These are phyloP conservation scores for Saturnispora kantuleensis DNA, from an alignment of 805 yeast genomes.

Conservation along the genomic window DNA sequence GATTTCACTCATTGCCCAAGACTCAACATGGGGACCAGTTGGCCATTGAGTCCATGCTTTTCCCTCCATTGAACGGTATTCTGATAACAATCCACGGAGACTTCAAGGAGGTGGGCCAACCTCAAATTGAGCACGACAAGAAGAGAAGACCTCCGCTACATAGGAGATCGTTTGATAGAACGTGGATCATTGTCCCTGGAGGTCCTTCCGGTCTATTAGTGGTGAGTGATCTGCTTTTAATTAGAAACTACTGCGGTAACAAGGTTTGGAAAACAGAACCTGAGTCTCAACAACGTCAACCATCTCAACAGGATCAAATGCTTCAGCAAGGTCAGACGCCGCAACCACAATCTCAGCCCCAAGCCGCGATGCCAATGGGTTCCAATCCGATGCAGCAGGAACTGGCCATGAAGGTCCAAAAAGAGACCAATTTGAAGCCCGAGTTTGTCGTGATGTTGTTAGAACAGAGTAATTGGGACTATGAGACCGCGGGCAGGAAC, in stretches of 20 bases:
- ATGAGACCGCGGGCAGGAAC: slow-evolving; percentile 54
- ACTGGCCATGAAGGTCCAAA: slow-evolving; percentile 51
- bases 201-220: slow-evolving; percentile 63
- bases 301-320: not conserved
- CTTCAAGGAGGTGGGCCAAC: slow-evolving; percentile 52
- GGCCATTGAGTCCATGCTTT: slow-evolving; percentile 70
- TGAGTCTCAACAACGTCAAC: too few relatives aligned
- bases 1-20: slow-evolving; percentile 64
- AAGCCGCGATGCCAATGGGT: slow-evolving; percentile 30
- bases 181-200: slow-evolving; percentile 64
- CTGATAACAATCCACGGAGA: slow-evolving; percentile 76
- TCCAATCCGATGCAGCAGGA: slow-evolving; percentile 50
- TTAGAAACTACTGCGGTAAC: slow-evolving; percentile 49
- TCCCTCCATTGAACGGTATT: slow-evolving; percentile 65
- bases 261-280: slow-evolving; percentile 40
- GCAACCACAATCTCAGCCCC: slow-evolving; percentile 14
- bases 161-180: slow-evolving; percentile 76
- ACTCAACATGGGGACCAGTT: slow-evolving; percentile 65
- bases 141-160: slow-evolving; percentile 24
- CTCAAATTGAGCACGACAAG: slow-evolving; percentile 7
- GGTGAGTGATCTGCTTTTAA: slow-evolving; percentile 71
- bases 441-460: slow-evolving; percentile 75
- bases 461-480: slow-evolving; percentile 83
- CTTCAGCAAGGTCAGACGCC: not conserved
- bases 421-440: slow-evolving; percentile 67